Conservation (phyloP, 1,284 basidiomycete genomes). For the Albatrellus sp. region DNA sequence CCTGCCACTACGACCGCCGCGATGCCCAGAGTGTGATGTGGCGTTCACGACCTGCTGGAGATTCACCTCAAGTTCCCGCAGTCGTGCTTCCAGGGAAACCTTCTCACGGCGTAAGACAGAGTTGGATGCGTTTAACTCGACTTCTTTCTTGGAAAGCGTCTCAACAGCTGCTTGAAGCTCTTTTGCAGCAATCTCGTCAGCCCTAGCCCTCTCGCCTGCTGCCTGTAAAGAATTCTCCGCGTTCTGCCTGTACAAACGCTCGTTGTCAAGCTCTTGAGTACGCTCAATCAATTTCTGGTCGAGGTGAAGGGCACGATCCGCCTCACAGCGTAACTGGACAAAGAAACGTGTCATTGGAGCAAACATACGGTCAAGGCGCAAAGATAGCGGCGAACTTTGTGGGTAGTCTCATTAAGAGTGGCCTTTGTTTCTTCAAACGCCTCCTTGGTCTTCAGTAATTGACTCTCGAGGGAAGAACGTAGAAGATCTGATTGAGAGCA, state of each 20-base stretch:
- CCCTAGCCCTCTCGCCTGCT: conserved; percentile 37
- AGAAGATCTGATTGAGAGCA: conserved; percentile 30
- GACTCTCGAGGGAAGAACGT: conserved; percentile 42
- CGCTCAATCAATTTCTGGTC: conserved; percentile 36
- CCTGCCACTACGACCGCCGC: conserved; percentile 14
- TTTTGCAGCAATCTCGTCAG: conserved; percentile 32
- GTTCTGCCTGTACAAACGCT: conserved; percentile 44
- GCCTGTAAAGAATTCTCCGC: conserved; percentile 32
- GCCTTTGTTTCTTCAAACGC: conserved; percentile 41
- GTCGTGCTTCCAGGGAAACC: conserved; percentile 20
- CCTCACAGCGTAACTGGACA: conserved; percentile 43
- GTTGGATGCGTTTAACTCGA: conserved; percentile 29
- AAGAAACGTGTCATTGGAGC: conserved; percentile 2
- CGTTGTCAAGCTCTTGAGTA: conserved; percentile 41
- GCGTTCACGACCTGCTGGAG: conserved; percentile 23
- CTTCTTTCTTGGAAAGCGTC: conserved; percentile 39
- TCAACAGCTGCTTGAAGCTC: conserved; percentile 51
- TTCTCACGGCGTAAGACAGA: conserved; percentile 25
- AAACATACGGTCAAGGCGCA: background rate
- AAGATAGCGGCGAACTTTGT: conserved; percentile 34
- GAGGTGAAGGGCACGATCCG: conserved; percentile 40
- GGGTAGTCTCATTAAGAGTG: conserved; percentile 41
- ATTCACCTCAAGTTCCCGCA: conserved; percentile 42
- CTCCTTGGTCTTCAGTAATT: conserved; percentile 39
- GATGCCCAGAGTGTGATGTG: conserved; percentile 11